A percentile compares a stretch with the other conserved stretches of the same genome.
Conservation (phyloP, 1,139 yeast genomes). For the Candida glucosophila region DNA sequence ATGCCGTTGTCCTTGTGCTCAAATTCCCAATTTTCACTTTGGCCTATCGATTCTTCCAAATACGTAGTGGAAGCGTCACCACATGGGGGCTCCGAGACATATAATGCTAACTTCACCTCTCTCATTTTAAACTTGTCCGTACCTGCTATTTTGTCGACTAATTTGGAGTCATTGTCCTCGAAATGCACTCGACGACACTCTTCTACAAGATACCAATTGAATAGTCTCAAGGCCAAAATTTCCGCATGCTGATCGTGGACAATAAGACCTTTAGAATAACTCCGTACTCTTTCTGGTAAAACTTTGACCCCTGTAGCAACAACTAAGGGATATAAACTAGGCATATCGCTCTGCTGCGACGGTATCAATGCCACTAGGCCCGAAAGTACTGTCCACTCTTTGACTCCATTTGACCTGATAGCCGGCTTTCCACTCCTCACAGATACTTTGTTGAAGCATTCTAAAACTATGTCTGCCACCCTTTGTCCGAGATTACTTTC, state of each 20-base stretch:
- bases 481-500: too few species aligned
- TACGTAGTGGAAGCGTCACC: conserved; percentile 74
- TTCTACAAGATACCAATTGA: conserved; percentile 41
- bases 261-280: conserved; percentile 45
- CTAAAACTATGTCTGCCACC: too few species aligned
- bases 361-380: conserved; percentile 48
- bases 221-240: conserved; percentile 57
- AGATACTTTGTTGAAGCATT: conserved; percentile 11
- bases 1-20: conserved; percentile 1
- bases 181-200: conserved; percentile 14
- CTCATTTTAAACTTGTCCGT: conserved; percentile 18
- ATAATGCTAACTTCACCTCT: conserved; percentile 42
- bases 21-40: conserved; percentile 16
- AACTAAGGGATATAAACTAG: conserved; percentile 30
- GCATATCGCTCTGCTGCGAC: conserved; percentile 5
- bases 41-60: conserved; percentile 9
- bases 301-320: conserved; percentile 82
- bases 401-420: conserved; percentile 48
- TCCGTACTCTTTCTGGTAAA: conserved; percentile 41
- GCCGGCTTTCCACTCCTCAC: conserved; percentile 47
- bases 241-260: conserved; percentile 92
- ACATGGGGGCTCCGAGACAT: conserved; percentile 80
- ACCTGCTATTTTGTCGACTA: conserved; percentile 3
- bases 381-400: conserved; percentile 83
- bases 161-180: conserved; percentile 3